These are phyloP conservation scores for Nothomitra cinnamomea DNA, from an alignment of 2,329 filamentous ascomycete genomes.

Conservation along the genomic window DNA sequence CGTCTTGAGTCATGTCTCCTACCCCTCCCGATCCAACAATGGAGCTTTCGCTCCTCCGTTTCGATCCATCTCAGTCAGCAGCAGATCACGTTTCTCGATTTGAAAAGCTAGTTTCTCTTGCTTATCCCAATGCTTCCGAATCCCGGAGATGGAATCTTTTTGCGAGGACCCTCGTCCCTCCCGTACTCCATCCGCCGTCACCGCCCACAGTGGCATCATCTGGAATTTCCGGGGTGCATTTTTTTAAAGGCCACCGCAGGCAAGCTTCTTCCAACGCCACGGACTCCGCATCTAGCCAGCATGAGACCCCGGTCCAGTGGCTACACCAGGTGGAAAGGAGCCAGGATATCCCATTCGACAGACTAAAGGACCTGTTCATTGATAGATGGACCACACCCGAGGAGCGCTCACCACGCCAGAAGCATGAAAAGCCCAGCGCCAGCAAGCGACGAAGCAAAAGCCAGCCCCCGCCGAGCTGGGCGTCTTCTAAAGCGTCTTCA, in stretches of 20 bases:
- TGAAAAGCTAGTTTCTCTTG: slow-evolving; percentile 4
- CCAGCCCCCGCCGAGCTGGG: background rate
- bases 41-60: background rate
- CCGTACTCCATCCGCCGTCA: background rate
- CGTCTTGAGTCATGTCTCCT: background rate
- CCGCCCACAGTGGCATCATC: background rate
- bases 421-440: background rate
- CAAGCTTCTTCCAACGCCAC: background rate
- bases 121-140: background rate
- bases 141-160: background rate
- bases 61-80: background rate
- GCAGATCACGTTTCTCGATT: slow-evolving; percentile 1
- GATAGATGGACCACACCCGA: background rate
- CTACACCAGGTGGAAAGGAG: slow-evolving; percentile 1
- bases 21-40: background rate
- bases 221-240: background rate
- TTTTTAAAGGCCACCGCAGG: background rate
- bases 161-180: background rate
- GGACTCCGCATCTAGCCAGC: background rate
- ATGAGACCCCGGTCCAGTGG: background rate
- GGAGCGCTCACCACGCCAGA: background rate
- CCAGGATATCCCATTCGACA: slow-evolving; percentile 1
- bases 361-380: background rate
- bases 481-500: background rate
- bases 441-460: background rate